A percentile compares a stretch with the other conserved stretches of the same genome.
phyloP scores from a whole-genome alignment of 257 asterid species.

The Galeopsis tetrahit region DNA sequence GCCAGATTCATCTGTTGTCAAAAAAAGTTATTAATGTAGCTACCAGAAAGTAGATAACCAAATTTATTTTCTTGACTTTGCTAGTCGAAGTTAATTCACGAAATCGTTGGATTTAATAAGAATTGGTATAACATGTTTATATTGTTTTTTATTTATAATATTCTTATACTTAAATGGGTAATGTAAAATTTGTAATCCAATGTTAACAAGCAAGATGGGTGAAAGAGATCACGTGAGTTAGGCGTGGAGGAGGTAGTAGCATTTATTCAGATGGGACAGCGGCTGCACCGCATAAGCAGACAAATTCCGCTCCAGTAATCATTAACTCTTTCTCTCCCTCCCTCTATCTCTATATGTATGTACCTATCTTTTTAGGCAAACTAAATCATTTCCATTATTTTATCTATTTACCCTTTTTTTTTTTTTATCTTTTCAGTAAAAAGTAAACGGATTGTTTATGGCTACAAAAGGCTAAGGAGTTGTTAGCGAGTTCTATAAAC shows the following conservation, averaged over 20 bases:
- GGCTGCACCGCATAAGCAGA: slow-evolving; percentile 35
- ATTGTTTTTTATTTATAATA: too few species aligned
- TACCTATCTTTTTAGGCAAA: not conserved
- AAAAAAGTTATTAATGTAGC: too few species aligned
- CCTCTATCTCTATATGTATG: not conserved
- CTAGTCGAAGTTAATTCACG: too few species aligned
- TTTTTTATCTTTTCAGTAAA: too few species aligned
- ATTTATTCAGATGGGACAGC: slow-evolving; percentile 28
- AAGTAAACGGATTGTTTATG: too few species aligned
- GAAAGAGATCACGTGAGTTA: slow-evolving; percentile 31
- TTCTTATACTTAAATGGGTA: too few species aligned
- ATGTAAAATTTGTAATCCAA: not conserved
- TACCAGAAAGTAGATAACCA: not conserved
- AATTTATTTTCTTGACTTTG: not conserved
- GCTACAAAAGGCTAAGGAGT: too few species aligned
- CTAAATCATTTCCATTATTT: too few species aligned
- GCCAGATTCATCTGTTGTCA: not conserved
- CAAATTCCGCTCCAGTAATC: slow-evolving; percentile 34
- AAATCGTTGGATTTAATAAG: too few species aligned
- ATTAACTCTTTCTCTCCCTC: slow-evolving; percentile 13
- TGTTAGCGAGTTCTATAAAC: too few species aligned
- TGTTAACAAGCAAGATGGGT: not conserved
- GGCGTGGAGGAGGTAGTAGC: slow-evolving; percentile 23
- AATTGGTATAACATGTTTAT: too few species aligned
- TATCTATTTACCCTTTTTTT: too few species aligned